Base-by-base conservation (phyloP, 305 asterid genomes). In the Fraxinus greggii region DNA sequence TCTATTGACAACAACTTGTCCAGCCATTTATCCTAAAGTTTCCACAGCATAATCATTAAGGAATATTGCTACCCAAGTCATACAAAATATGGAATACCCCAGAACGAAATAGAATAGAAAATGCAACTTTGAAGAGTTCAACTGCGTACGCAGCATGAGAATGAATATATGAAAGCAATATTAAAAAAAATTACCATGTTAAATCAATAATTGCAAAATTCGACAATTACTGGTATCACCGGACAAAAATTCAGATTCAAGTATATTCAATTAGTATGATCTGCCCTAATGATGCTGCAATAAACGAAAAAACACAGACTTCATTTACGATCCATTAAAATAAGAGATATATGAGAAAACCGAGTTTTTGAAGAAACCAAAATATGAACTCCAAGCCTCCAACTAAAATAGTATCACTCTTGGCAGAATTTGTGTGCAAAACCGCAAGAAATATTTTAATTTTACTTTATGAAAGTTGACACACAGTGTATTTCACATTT, bases 21-120 rank as follows among this genome's bases (percentile, higher is more conserved):
- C 94, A 3, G 97, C 91, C 99, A 95, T 95, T 84, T 23, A n/a
- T 85, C 85, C 86, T 74, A 28, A 21, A 80, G 63, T 38, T 31
- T 59, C 75, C 81, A 83, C 28, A 69, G 54, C 29, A 13, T 70
- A 86, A 77, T 48, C 75, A 79, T 36, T 38, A 19, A 69, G 65
- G 29, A 29, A 32, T 61, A 45, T 51, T 79, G 79, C 24, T 32
- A 65, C 56, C 56, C 72, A 69, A 65, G 36, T 63, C 85, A 78
- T 45, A 78, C 38, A 23, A 67, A 26, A 28, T 51, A 67, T 67
- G 36, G 38, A 69, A 28, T 15, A 69, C 12, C 12, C 2, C 28
- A 17, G 67, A 19, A 56, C 12, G 12, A 19, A 8, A 54, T 54
- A 54, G 65, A 54, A 54, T n/a, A 51, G 63, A 59, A 59, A 59